Percentiles rank a stretch among this genome's conserved stretches.
These are phyloP conservation scores for Eucalyptus shirleyi DNA, from an alignment of 345 rosid genomes.

Conservation along the genomic window DNA sequence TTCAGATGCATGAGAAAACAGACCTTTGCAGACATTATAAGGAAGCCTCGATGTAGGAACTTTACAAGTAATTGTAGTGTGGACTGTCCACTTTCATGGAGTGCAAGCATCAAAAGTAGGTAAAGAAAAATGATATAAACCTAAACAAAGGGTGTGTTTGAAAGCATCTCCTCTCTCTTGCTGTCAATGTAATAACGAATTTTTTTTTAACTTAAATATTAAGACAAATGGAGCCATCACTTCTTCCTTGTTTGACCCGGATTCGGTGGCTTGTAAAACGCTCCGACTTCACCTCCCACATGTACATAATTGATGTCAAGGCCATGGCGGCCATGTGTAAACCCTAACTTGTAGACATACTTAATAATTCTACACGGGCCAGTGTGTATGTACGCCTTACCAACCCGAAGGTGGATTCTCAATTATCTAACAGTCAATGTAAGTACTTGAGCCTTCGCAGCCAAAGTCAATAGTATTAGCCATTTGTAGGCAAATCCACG, in stretches of 20 bases:
- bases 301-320: not conserved
- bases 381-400: not conserved
- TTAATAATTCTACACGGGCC: not conserved
- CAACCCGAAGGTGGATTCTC: not conserved
- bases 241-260: slow-evolving; percentile 12
- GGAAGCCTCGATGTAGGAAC: not conserved
- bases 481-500: not conserved
- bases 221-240: not conserved
- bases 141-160: not conserved
- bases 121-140: not conserved
- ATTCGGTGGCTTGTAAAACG: slow-evolving; percentile 5
- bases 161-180: not conserved
- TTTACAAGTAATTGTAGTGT: not conserved
- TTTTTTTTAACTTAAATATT: not conserved
- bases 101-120: not conserved
- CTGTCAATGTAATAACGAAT: not conserved
- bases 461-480: not conserved
- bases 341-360: not conserved
- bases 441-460: not conserved
- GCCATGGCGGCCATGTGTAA: not conserved
- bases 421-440: not conserved
- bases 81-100: not conserved
- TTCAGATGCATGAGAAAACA: not conserved
- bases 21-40: not conserved
- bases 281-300: not conserved